Evolutionary conservation across 2,329 filamentous ascomycete genomes (phyloP).

Genomic region (Macrophomina tecta): DNA sequence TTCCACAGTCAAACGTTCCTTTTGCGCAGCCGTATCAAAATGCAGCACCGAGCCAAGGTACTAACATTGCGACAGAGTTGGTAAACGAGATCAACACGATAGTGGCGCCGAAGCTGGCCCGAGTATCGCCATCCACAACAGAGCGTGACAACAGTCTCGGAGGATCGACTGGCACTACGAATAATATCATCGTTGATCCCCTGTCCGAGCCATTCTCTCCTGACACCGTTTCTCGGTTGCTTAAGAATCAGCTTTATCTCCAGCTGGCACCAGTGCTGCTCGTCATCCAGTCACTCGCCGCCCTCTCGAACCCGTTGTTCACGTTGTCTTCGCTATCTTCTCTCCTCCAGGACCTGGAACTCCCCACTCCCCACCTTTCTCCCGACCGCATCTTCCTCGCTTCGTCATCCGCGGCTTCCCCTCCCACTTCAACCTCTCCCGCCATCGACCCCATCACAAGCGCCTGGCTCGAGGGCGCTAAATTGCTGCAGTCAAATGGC

Average conservation of each 20-base stretch:
- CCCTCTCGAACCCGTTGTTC: neutral
- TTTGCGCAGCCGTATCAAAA: neutral
- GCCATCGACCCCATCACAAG: neutral
- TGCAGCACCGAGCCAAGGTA: neutral
- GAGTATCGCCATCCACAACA: neutral
- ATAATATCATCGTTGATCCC: neutral
- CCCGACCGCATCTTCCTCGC: neutral
- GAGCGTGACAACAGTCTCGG: neutral
- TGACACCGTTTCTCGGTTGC: neutral
- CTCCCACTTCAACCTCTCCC: neutral
- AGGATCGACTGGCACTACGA: neutral
- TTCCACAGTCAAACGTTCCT: neutral
- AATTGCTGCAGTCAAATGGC: constrained; percentile 3
- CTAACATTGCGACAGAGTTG: constrained; percentile 4
- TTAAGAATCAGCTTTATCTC: constrained; percentile 4
- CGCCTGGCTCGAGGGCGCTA: neutral
- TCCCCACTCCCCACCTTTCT: neutral
- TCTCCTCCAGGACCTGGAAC: neutral
- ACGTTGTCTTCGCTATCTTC: constrained; percentile 5
- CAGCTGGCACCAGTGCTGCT: constrained; percentile 2
- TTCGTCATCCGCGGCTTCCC: neutral
- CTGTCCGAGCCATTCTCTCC: neutral
- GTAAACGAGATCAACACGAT: neutral
- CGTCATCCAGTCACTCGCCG: neutral
- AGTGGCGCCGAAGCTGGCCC: neutral